Conservation (phyloP, 345 rosid species). For the Eucalyptus regnans region DNA sequence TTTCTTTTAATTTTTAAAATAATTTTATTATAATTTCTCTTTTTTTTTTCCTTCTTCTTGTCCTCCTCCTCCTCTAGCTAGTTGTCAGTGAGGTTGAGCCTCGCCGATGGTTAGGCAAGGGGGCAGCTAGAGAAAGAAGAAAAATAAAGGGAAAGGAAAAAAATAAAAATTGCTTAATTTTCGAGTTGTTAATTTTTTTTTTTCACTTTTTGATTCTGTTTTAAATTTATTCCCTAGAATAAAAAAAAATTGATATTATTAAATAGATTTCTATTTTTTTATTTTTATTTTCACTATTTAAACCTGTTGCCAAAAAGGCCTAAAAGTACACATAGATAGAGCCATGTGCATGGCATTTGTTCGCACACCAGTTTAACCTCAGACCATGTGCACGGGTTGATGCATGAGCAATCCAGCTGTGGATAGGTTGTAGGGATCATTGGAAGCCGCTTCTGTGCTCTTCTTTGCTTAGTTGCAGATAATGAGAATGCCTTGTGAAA, state of each 20-base stretch:
- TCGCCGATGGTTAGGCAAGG: too few relatives aligned
- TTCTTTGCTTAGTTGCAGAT: background rate
- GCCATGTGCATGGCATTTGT: background rate
- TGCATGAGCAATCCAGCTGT: background rate
- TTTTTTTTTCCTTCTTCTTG: too few relatives aligned
- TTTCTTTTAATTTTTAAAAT: too few relatives aligned
- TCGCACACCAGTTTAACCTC: background rate
- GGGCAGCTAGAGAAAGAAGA: fast-evolving
- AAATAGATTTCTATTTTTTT: too few relatives aligned
- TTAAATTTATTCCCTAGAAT: too few relatives aligned
- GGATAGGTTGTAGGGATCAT: background rate
- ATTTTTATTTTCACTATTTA: too few relatives aligned
- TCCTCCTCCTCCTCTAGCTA: too few relatives aligned
- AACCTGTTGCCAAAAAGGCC: too few relatives aligned
- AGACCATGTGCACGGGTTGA: background rate
- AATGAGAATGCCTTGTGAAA: background rate
- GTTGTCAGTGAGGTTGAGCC: fast-evolving
- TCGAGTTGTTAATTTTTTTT: too few relatives aligned
- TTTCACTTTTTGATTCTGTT: fast-evolving
- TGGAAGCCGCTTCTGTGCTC: background rate
- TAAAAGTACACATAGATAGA: background rate
- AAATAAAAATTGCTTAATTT: too few relatives aligned
- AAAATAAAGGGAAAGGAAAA: fast-evolving
- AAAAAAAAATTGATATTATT: too few relatives aligned
- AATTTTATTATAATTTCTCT: too few relatives aligned